Evolutionary conservation across 2,329 filamentous ascomycete genomes (phyloP).

Genomic region (Allantophomopsis cytisporea): DNA sequence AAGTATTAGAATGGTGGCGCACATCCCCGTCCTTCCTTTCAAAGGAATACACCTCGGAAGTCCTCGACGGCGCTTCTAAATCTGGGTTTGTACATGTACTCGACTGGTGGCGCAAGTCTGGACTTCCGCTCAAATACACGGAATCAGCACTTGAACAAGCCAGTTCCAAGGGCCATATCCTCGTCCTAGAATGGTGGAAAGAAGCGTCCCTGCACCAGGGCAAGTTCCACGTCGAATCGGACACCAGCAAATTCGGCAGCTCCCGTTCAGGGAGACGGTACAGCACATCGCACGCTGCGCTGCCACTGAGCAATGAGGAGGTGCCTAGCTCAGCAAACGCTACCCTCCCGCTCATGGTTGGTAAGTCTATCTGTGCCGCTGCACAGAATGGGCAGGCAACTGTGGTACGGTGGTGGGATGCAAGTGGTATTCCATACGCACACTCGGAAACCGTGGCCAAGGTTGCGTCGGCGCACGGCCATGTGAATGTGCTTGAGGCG

Average conservation of each 20-base stretch:
- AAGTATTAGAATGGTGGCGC: constrained; percentile 86
- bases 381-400: constrained; percentile 69
- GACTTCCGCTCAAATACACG: constrained; percentile 70
- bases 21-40: constrained; percentile 70
- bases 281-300: constrained; percentile 5
- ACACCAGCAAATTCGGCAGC: constrained; percentile 6
- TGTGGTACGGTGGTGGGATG: constrained; percentile 79
- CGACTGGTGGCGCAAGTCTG: constrained; percentile 82
- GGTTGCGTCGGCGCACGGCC: constrained; percentile 72
- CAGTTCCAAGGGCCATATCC: constrained; percentile 69
- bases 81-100: constrained; percentile 76
- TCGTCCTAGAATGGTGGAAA: constrained; percentile 90
- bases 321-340: constrained; percentile 6
- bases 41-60: constrained; percentile 65
- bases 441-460: constrained; percentile 75
- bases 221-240: constrained; percentile 27
- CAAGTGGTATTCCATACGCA: constrained; percentile 63
- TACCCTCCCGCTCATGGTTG: constrained; percentile 55
- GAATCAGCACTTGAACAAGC: constrained; percentile 81
- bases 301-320: constrained; percentile 6
- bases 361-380: constrained; percentile 71
- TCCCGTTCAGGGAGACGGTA: constrained; percentile 9
- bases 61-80: constrained; percentile 75
- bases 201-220: constrained; percentile 48
- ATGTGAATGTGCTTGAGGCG: constrained; percentile 69